A percentile compares a stretch with the other conserved stretches of the same genome.
Conservation (phyloP, 148 eudicot species). For the Fagopyrum tataricum region DNA sequence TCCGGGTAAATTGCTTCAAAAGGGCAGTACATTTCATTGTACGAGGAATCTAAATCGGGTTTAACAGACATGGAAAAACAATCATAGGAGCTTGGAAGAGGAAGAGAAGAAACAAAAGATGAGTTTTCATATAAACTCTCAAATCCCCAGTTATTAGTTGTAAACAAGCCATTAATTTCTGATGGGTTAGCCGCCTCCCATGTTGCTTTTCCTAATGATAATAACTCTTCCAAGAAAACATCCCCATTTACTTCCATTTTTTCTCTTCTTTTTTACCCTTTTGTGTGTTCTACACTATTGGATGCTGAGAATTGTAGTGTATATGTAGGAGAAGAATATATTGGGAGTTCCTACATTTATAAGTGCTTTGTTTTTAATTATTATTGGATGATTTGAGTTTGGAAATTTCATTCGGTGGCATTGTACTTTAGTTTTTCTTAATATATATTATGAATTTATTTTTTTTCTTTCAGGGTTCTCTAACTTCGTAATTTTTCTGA, state of each 20-base stretch:
- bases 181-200: slow-evolving; percentile 22
- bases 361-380: not conserved
- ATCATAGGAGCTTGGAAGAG: slow-evolving; percentile 9
- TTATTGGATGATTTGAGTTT: not conserved
- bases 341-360: not conserved
- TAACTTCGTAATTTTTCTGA: too few species aligned
- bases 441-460: too few species aligned
- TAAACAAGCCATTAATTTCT: slow-evolving; percentile 19
- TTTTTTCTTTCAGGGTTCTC: too few species aligned
- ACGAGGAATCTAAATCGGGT: slow-evolving; percentile 13
- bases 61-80: slow-evolving; percentile 18
- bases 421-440: not conserved
- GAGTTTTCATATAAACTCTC: slow-evolving; percentile 24
- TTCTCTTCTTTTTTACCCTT: not conserved
- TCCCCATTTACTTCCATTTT: slow-evolving; percentile 47
- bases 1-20: slow-evolving; percentile 10
- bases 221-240: slow-evolving; percentile 61
- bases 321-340: not conserved
- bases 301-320: not conserved
- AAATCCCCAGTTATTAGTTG: slow-evolving; percentile 20
- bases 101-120: slow-evolving; percentile 2
- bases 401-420: not conserved
- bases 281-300: not conserved
- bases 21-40: slow-evolving; percentile 14
- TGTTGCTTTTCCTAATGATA: slow-evolving; percentile 38